Evolutionary conservation across 306 rosid species (phyloP).

Genomic region (Cucurbita argyrosperma): DNA sequence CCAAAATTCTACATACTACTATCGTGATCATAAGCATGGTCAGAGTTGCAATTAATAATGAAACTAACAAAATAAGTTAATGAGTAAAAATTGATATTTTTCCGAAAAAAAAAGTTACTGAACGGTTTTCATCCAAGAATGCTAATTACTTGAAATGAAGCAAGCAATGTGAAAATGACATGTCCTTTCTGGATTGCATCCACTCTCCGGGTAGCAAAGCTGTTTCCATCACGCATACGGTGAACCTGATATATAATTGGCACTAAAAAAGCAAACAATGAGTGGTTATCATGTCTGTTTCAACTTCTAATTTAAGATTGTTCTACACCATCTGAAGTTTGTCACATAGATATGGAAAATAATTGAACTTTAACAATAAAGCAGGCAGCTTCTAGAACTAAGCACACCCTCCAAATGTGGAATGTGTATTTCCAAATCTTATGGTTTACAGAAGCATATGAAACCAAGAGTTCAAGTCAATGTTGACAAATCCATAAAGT

Average conservation of each 20-base stretch:
- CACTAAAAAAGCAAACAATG: conserved; percentile 33
- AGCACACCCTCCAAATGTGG: neutral
- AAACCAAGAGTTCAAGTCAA: neutral
- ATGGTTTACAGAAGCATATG: neutral
- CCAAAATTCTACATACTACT: too few relatives aligned
- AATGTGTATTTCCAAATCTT: neutral
- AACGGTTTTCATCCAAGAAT: neutral
- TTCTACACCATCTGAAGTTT: neutral
- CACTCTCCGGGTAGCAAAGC: conserved; percentile 90
- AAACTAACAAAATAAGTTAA: neutral
- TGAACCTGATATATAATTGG: conserved; percentile 75
- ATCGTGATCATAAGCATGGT: neutral
- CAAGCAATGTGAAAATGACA: conserved; percentile 60
- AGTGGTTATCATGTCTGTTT: neutral
- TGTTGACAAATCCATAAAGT: neutral
- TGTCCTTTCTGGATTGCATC: conserved; percentile 86
- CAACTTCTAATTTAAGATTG: neutral
- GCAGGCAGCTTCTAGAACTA: neutral
- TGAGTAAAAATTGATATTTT: neutral
- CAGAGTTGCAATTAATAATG: neutral
- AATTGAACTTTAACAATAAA: neutral
- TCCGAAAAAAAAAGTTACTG: neutral
- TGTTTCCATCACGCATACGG: conserved; percentile 78
- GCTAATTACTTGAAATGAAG: conserved; percentile 73
- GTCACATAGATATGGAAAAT: neutral